Base-by-base conservation (phyloP, 352 stramenopile species). In the Phytopythium chamaehyphon region DNA sequence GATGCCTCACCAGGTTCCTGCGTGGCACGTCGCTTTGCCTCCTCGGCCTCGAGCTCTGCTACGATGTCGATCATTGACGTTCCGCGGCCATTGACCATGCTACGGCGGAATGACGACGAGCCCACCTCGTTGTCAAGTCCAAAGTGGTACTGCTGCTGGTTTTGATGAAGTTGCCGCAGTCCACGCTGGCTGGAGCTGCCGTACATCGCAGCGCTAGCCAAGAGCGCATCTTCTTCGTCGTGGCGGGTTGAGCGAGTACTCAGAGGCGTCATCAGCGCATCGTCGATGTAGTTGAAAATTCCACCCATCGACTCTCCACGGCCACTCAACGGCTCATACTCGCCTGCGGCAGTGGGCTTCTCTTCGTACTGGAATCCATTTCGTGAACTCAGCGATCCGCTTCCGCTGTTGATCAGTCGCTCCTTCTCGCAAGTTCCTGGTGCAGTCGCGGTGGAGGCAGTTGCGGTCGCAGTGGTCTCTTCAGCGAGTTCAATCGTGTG, bases 121-220 rank as follows among this genome's bases (percentile, higher is more conserved):
- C 67, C 68, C 4, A 60, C 55, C 15, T 85, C 70, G 31, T 78
- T 78, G 48, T 85, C 77, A 43, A 81, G 64, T 14, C 69, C 66
- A 24, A 82, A 76, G 39, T 88, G 77, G 44, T 83, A 80, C 49
- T 86, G 71, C 16, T 62, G 65, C 54, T 90, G 76, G 55, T 90
- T 90, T 47, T 88, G 76, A 36, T 83, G 74, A 21, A 90, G 66
- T 47, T 90, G 79, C 11, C 74, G 79, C 47, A 90, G 58, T 4
- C 79, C 80, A 40, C 79, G 76, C 59, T 90, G 76, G 47, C 59
- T 88, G 38, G 70, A 80, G 40, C 55, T 70, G 15, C 79, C 79
- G 36, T 81, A 90, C 79, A 90, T 90, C 16, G 64, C 71, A 1
- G 79, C 79, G 39, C 76, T 90, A 14, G 76, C 79, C 6, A 90